phyloP scores from a whole-genome alignment of 441 rosid species.

The Populus hybrid region DNA sequence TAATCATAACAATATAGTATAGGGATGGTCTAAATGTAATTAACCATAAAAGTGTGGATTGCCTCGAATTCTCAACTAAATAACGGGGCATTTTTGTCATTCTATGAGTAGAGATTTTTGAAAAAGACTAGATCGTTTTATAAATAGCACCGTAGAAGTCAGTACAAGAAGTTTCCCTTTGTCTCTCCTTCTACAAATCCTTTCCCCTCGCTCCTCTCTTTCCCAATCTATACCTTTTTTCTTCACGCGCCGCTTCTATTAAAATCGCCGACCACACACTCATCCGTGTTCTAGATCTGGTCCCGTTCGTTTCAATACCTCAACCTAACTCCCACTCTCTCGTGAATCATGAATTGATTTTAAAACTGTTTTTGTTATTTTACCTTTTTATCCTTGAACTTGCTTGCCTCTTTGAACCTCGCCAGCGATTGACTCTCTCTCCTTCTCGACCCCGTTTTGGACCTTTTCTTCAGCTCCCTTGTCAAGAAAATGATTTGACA shows the following conservation, averaged over 20 bases:
- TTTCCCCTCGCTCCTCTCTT: background rate
- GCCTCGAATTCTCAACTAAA: background rate
- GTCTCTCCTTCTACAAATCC: background rate
- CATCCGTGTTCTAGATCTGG: background rate
- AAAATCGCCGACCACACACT: background rate
- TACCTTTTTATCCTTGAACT: constrained; percentile 6
- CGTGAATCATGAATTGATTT: background rate
- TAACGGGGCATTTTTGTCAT: background rate
- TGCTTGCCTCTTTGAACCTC: background rate
- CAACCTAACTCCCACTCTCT: background rate
- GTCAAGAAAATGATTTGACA: constrained; percentile 8
- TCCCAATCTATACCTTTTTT: background rate
- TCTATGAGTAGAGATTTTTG: background rate
- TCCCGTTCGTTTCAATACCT: background rate
- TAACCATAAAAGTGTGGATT: background rate
- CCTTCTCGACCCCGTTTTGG: background rate
- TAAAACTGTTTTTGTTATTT: background rate
- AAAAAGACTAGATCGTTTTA: background rate
- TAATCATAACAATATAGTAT: too few species aligned
- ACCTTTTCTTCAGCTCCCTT: constrained; percentile 21
- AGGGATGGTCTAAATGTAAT: background rate
- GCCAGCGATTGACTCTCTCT: background rate
- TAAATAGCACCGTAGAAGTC: background rate
- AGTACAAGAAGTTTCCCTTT: background rate
- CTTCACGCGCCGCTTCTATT: background rate